Conservation (phyloP, 768 basidiomycete genomes). For the Lactifluus echinatus region DNA sequence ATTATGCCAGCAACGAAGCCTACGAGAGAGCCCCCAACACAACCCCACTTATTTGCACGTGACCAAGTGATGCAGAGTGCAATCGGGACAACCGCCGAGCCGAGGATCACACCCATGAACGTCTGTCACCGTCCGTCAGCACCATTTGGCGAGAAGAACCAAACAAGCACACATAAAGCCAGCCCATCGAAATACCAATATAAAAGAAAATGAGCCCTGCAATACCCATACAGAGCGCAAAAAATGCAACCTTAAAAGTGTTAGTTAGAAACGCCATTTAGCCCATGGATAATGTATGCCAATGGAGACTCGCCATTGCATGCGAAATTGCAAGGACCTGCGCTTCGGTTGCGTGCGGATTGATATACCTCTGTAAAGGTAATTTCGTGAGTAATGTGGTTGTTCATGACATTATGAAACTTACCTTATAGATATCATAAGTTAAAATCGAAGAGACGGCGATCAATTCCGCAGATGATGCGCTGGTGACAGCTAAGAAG, state of each 20-base stretch:
- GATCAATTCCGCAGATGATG: constrained; percentile 85
- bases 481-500: constrained; percentile 81
- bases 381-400: neutral
- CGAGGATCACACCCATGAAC: constrained; percentile 83
- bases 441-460: constrained; percentile 80
- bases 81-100: constrained; percentile 80
- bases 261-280: neutral
- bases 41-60: constrained; percentile 80
- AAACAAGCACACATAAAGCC: constrained; percentile 69
- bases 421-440: constrained; percentile 76
- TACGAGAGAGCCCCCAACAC: constrained; percentile 59
- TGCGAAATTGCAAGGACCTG: constrained; percentile 68
- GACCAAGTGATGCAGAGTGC: constrained; percentile 80
- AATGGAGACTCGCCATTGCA: constrained; percentile 39
- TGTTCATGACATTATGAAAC: neutral
- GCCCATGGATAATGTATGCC: neutral
- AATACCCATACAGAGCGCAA: constrained; percentile 73
- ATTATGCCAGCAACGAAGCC: constrained; percentile 66
- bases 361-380: constrained; percentile 57
- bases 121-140: constrained; percentile 36
- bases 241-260: constrained; percentile 55
- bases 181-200: constrained; percentile 89
- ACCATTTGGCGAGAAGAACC: neutral
- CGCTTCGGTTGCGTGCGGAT: constrained; percentile 66
- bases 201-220: constrained; percentile 81